Evolutionary conservation across 2,329 filamentous ascomycete genomes (phyloP).

Genomic region (Ophiosphaerella korrae): DNA sequence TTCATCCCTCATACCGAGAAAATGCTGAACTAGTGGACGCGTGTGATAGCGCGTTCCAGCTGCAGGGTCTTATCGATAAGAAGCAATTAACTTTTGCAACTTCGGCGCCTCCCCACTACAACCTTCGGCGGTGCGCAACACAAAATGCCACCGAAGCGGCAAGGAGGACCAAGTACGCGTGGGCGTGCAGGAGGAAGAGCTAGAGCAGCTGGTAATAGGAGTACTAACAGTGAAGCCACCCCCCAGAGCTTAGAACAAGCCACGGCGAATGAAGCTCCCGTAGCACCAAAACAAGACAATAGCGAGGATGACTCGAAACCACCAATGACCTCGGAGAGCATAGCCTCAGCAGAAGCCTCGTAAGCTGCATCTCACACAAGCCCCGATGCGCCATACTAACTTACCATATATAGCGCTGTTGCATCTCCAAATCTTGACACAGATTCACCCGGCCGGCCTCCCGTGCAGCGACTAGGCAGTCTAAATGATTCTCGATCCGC

Average conservation of each 20-base stretch:
- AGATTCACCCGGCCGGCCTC: slow-evolving; percentile 25
- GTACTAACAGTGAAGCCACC: slow-evolving; percentile 19
- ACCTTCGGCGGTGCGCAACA: background rate
- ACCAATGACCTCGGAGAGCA: slow-evolving; percentile 11
- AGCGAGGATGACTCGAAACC: slow-evolving; percentile 20
- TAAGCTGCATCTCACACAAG: slow-evolving; percentile 8
- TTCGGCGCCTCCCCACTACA: slow-evolving; percentile 1
- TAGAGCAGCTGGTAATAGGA: slow-evolving; percentile 18
- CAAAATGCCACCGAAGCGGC: slow-evolving; percentile 29
- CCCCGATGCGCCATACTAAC: background rate
- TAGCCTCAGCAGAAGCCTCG: slow-evolving; percentile 14
- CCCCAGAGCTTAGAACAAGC: slow-evolving; percentile 18
- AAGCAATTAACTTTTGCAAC: slow-evolving; percentile 21
- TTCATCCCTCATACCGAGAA: background rate
- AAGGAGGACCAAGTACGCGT: slow-evolving; percentile 28
- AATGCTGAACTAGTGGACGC: slow-evolving; percentile 5
- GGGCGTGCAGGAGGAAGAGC: slow-evolving; percentile 25
- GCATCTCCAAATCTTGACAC: slow-evolving; percentile 22
- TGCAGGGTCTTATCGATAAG: slow-evolving; percentile 40
- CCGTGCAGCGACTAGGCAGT: slow-evolving; percentile 35
- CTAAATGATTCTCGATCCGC: slow-evolving; percentile 38
- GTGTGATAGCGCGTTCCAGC: slow-evolving; percentile 28
- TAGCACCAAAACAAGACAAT: slow-evolving; percentile 28
- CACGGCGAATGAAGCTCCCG: slow-evolving; percentile 9
- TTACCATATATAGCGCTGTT: slow-evolving; percentile 11